Base-by-base conservation (phyloP, 768 basidiomycete species). In the Macrocybe gigantea region DNA sequence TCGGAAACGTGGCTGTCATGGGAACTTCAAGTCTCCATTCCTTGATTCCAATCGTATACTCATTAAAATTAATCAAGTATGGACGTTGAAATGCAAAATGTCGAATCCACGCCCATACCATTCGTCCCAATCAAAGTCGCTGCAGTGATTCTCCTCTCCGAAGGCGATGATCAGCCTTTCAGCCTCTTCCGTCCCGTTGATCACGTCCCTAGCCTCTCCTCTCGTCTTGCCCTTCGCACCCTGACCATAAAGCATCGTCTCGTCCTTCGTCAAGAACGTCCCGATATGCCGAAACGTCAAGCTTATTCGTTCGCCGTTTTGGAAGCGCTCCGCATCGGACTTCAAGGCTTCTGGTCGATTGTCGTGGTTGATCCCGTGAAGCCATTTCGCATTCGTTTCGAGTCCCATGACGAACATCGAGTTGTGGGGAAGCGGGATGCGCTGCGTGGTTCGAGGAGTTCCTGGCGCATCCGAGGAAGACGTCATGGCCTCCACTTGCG, bases 361-460 rank as follows among this genome's bases (percentile, higher is more conserved):
- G 66, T 91, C 88, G 46, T 79, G 79, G 50, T 80, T 78, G 53
- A 92, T 86, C 37, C 78, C 80, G 57, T 92, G 88, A 46, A 89
- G 66, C 85, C 87, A 91, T 49, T 72, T 74, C 47, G 69, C 67
- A 55, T 92, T 92, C 41, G 88, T 90, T 45, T 74, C 71, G 5
- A 80, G 73, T 1, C 88, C 88, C 69, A 91, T 70, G 49, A 88
- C 81, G 60, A 92, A 90, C 75, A 90, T 82, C 5, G 86, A 88
- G 60, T 88, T 89, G 56, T 90, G 82, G 0, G 85, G 85, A 0
- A 92, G 77, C 0, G 82, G 80, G 13, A 91, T 75, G 50, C 80
- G 80, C 60, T 88, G 85, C 0, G 76, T 61, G 11, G 34, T 30
- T 9, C 59, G 57, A 31, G 52, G 33, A 33, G 39, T 31, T 7